phyloP scores from a whole-genome alignment of 192 early-diverging fungal genomes.

The Dissophora ornata region DNA sequence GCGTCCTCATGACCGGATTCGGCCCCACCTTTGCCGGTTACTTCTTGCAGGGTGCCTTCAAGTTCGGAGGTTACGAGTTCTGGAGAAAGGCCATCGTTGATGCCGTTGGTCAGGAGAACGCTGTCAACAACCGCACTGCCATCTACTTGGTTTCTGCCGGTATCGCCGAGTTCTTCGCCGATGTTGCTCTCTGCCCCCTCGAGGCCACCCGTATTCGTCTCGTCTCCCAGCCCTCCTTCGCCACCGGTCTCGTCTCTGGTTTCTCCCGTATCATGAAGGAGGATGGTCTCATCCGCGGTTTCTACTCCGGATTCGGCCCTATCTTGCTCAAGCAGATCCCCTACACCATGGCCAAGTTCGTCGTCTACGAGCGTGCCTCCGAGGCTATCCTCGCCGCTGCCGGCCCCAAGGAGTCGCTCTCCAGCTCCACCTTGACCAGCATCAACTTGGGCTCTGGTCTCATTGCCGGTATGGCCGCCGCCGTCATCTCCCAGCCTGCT shows the following conservation, averaged over 20 bases:
- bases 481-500: constrained; percentile 75
- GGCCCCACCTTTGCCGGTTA: constrained; percentile 78
- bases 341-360: constrained; percentile 90
- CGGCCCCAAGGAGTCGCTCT: constrained; percentile 65
- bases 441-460: constrained; percentile 72
- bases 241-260: constrained; percentile 71
- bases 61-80: constrained; percentile 81
- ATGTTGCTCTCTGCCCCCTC: constrained; percentile 81
- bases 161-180: constrained; percentile 83
- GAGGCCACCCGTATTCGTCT: constrained; percentile 85
- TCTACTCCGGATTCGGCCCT: constrained; percentile 87
- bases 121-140: constrained; percentile 71
- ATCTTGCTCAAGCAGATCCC: constrained; percentile 85
- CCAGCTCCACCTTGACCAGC: constrained; percentile 59
- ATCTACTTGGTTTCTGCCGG: constrained; percentile 79
- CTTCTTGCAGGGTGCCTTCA: constrained; percentile 80
- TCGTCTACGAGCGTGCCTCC: constrained; percentile 71
- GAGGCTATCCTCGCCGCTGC: constrained; percentile 59
- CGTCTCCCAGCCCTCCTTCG: constrained; percentile 79
- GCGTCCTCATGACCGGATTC: constrained; percentile 75
- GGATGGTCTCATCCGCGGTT: constrained; percentile 77
- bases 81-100: constrained; percentile 73
- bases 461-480: constrained; percentile 75
- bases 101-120: constrained; percentile 66
- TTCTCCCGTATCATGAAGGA: constrained; percentile 75